A percentile compares a stretch with the other conserved stretches of the same genome.
These are phyloP conservation scores for Pichia kluyveri DNA, from an alignment of 805 yeast genomes.

Conservation along the genomic window DNA sequence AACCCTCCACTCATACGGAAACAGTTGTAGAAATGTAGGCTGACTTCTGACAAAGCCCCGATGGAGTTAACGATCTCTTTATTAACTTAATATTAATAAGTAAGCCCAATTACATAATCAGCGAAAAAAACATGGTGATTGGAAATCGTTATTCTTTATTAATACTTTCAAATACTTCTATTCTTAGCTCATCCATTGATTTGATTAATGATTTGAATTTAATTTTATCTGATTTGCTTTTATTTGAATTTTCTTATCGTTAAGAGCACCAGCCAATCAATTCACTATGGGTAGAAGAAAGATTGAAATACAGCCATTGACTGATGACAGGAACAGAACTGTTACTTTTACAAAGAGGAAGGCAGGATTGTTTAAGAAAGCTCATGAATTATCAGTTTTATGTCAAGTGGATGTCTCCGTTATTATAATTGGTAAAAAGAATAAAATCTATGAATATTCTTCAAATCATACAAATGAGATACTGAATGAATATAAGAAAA, in stretches of 20 bases:
- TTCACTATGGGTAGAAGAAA: conserved; percentile 87
- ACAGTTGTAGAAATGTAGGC: too few species aligned
- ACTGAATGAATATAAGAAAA: conserved; percentile 29
- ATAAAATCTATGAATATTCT: conserved; percentile 77
- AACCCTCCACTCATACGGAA: conserved; percentile 4
- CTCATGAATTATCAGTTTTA: conserved; percentile 76
- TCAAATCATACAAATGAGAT: conserved; percentile 55
- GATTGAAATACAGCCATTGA: conserved; percentile 83
- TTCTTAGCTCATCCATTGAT: too few species aligned
- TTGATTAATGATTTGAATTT: too few species aligned
- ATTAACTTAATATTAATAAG: too few species aligned
- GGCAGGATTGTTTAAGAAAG: conserved; percentile 86
- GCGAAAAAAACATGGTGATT: too few species aligned
- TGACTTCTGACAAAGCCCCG: too few species aligned
- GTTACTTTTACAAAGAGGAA: conserved; percentile 90
- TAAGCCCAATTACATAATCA: too few species aligned
- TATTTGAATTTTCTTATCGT: too few species aligned
- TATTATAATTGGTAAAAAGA: conserved; percentile 73
- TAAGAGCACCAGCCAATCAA: too few species aligned
- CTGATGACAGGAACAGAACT: conserved; percentile 79
- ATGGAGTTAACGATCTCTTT: too few species aligned
- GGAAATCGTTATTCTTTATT: too few species aligned
- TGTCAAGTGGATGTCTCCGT: conserved; percentile 93
- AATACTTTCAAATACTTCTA: too few species aligned
- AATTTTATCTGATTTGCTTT: background rate